Evolutionary conservation across 805 yeast genomes (phyloP), one percentile per base, ranked within the genome.

Genomic region (Candida adriatica): DNA sequence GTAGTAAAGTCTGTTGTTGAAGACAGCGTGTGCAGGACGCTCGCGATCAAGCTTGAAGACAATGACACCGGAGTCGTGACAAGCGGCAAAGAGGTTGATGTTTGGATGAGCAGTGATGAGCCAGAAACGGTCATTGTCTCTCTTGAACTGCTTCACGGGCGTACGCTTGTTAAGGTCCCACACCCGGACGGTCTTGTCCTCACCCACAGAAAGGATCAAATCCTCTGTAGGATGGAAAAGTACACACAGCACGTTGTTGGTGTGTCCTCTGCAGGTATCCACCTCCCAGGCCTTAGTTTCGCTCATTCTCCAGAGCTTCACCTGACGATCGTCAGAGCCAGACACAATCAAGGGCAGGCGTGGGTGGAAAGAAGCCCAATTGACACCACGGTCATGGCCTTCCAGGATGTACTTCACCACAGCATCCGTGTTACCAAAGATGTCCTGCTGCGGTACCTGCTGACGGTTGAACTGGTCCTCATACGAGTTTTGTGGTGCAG

Each of bases 201-300:
- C 97, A 45, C 94, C 82, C 26, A 87, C 95, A 21, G 97, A 88
- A 31, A 92, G 66, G 43, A 92, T 87, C 53, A 90, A 66, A 48
- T 92, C 96, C 59, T 86, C 92, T 42, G 78, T 76, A 25, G 97
- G 96, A 56, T 92, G 96, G 73, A 94, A 94, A 31, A 83, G 64
- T 23, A 85, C 87, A 58, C 92, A 69, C 31, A 87, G 77, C 31
- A 92, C 95, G 56, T 84, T 87, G 53, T 88, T 88, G 18, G 95
- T 84, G 60, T 92, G 99, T 35, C 98, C 98, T 53, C 98, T 76
- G 60, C 96, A 90, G 17, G 96, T 84, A 56, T 92, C 99, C 38
- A 94, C 94, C 59, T 94, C 98, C 97, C 97, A 92, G 16, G 98
- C 98, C 61, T 88, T 86, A 22, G 94, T 78, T 45, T 92, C 96